Evolutionary conservation across 2,329 filamentous ascomycete species (phyloP).

Genomic region (Daldinia eschscholtzii): DNA sequence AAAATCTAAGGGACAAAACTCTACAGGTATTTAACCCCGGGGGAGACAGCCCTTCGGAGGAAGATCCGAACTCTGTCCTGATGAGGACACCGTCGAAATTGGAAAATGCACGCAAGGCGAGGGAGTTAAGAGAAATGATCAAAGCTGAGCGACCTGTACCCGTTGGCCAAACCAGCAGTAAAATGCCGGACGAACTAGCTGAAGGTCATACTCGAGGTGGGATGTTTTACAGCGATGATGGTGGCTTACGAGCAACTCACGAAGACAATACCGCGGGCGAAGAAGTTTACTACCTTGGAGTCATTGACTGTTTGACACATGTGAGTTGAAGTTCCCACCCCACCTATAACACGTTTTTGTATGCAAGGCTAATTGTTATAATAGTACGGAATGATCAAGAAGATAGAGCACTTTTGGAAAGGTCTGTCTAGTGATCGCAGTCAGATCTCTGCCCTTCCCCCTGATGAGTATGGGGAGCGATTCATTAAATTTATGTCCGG

Average conservation of each 20-base stretch:
- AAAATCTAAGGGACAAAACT: conserved; percentile 90
- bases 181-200: conserved; percentile 91
- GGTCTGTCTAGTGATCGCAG: conserved; percentile 84
- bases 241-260: conserved; percentile 91
- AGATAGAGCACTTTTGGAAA: conserved; percentile 97
- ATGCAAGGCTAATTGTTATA: conserved; percentile 40
- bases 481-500: conserved; percentile 93
- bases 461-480: conserved; percentile 90
- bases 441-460: conserved; percentile 93
- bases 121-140: conserved; percentile 91
- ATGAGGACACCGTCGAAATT: conserved; percentile 93
- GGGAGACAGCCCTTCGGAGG: conserved; percentile 69
- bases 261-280: conserved; percentile 87
- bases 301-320: conserved; percentile 97
- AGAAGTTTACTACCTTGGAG: conserved; percentile 97
- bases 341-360: background rate
- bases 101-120: conserved; percentile 90
- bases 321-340: conserved; percentile 67
- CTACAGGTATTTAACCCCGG: conserved; percentile 94
- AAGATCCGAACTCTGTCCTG: conserved; percentile 73
- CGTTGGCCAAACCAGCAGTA: conserved; percentile 82
- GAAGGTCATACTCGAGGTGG: conserved; percentile 76
- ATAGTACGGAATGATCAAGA: conserved; percentile 94
- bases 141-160: conserved; percentile 94
- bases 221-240: conserved; percentile 95